phyloP scores from a whole-genome alignment of 139 green algal species.

The Picochlorum sp. region DNA sequence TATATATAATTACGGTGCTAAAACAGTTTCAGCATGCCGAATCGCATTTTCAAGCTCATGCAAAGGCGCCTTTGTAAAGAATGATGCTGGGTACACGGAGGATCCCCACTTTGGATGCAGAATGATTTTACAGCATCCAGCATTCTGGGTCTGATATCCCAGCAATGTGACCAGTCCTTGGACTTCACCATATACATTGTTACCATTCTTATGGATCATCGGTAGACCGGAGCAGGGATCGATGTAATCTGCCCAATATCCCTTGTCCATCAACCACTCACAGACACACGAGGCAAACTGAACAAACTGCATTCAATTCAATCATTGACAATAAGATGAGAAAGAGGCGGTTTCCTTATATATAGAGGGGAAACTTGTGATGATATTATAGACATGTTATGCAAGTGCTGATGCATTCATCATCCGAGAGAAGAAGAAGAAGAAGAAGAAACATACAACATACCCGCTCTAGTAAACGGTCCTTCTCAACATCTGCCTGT shows the following conservation, averaged over 20 bases:
- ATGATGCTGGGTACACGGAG: slow-evolving; percentile 79
- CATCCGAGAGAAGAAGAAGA: not conserved
- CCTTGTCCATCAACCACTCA: slow-evolving; percentile 39
- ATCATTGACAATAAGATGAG: too few relatives aligned
- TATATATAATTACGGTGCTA: not conserved
- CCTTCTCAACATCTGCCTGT: slow-evolving; percentile 76
- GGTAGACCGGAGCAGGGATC: slow-evolving; percentile 91
- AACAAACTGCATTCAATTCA: slow-evolving; percentile 62
- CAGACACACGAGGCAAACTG: slow-evolving; percentile 74
- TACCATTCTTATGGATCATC: slow-evolving; percentile 70
- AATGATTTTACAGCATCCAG: slow-evolving; percentile 77
- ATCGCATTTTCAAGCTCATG: slow-evolving; percentile 36
- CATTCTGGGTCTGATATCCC: slow-evolving; percentile 55
- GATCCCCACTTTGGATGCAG: slow-evolving; percentile 86
- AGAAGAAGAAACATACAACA: not conserved
- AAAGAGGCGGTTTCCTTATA: too few relatives aligned
- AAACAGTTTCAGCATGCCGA: not conserved
- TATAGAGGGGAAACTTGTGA: too few relatives aligned
- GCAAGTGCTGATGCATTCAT: too few relatives aligned
- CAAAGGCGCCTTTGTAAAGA: slow-evolving; percentile 77
- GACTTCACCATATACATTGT: slow-evolving; percentile 77
- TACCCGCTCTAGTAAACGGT: slow-evolving; percentile 58
- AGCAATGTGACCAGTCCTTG: slow-evolving; percentile 59
- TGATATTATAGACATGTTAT: too few relatives aligned
- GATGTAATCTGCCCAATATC: slow-evolving; percentile 93